These are phyloP conservation scores for Pseudozyma sp. DNA, from an alignment of 1,284 basidiomycete species.

Conservation along the genomic window DNA sequence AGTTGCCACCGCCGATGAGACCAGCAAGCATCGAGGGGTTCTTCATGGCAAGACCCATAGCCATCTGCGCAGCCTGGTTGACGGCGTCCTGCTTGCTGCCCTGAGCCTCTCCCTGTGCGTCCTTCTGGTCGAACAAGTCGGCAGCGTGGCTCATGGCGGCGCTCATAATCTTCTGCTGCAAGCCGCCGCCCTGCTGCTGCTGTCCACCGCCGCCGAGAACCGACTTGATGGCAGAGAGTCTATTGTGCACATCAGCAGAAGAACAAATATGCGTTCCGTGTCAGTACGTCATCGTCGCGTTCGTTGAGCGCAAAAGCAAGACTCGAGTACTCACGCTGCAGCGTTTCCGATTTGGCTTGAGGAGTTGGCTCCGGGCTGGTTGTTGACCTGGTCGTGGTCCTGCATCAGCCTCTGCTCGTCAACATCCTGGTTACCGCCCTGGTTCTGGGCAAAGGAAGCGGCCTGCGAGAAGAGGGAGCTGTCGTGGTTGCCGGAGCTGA, in stretches of 20 bases:
- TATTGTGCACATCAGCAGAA: neutral
- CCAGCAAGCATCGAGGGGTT: slow-evolving; percentile 49
- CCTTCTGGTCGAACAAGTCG: slow-evolving; percentile 59
- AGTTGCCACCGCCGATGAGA: slow-evolving; percentile 54
- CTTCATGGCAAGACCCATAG: slow-evolving; percentile 66
- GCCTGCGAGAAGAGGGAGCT: slow-evolving; percentile 51
- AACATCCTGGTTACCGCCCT: slow-evolving; percentile 50
- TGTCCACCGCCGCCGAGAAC: slow-evolving; percentile 43
- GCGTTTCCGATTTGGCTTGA: slow-evolving; percentile 59
- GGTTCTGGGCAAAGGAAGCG: slow-evolving; percentile 49
- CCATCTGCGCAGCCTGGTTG: slow-evolving; percentile 64
- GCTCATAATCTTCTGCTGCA: slow-evolving; percentile 51
- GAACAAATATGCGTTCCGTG: no score
- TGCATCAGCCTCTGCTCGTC: slow-evolving; percentile 59
- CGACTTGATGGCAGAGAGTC: slow-evolving; percentile 53
- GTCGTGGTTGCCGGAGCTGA: slow-evolving; percentile 50
- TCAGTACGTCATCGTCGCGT: no score
- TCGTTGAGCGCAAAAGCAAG: no score
- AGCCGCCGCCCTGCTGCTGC: slow-evolving; percentile 38
- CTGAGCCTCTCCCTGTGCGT: slow-evolving; percentile 58
- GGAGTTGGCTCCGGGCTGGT: slow-evolving; percentile 44
- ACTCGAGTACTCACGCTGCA: slow-evolving; percentile 47
- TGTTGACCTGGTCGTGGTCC: slow-evolving; percentile 56
- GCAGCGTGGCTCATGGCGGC: slow-evolving; percentile 49
- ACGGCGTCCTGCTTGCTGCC: slow-evolving; percentile 68